These are phyloP conservation scores for Wickerhamiella domercqiae DNA, from an alignment of 805 yeast genomes.

Conservation along the genomic window DNA sequence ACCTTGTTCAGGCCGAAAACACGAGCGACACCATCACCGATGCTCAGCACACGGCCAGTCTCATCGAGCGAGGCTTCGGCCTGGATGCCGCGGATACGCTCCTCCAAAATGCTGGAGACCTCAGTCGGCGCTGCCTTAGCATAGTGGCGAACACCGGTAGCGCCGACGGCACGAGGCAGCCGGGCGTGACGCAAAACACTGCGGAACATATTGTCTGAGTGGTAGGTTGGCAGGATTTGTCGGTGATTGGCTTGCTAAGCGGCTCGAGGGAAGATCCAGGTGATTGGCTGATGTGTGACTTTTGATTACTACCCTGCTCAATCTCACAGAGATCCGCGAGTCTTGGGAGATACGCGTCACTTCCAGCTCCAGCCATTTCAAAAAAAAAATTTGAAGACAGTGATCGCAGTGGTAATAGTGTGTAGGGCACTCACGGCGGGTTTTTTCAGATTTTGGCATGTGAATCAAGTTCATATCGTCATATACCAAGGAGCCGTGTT, in stretches of 20 bases:
- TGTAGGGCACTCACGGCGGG: no score
- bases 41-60: conserved; percentile 98
- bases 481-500: no score
- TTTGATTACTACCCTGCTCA: not conserved
- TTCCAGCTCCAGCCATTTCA: no score
- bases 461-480: no score
- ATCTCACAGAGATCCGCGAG: no score
- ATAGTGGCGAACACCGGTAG: conserved; percentile 50
- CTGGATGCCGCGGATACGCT: conserved; percentile 97
- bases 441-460: no score
- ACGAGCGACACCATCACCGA: conserved; percentile 99
- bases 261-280: no score
- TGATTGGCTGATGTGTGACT: conserved; percentile 1
- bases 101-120: conserved; percentile 97
- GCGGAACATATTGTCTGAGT: conserved; percentile 26
- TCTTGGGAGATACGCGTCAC: no score
- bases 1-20: conserved; percentile 98
- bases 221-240: no score
- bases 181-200: conserved; percentile 28
- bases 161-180: conserved; percentile 23
- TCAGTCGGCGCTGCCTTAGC: conserved; percentile 99
- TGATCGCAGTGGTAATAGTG: no score
- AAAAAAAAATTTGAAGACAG: no score
- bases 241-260: no score
- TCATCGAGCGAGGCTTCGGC: conserved; percentile 96